These are phyloP conservation scores for Pseudogymnoascus sp. DNA, from an alignment of 2,329 filamentous ascomycete species.

Conservation along the genomic window DNA sequence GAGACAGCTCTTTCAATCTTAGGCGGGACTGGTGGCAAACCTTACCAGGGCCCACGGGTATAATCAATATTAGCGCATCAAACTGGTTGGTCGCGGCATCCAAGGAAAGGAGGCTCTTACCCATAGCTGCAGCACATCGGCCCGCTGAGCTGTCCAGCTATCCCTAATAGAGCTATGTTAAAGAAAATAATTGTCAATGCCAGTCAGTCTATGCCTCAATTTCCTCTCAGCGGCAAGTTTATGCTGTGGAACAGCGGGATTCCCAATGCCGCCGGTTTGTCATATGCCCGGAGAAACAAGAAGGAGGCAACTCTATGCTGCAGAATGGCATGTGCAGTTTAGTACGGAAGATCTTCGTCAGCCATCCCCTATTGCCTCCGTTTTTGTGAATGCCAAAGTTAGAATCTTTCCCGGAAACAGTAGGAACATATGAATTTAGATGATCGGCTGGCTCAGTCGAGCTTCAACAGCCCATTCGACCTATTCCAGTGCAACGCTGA, in stretches of 20 bases:
- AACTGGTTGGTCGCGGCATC: not conserved
- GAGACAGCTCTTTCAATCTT: not conserved
- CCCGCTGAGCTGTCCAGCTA: not conserved
- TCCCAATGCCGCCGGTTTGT: not conserved
- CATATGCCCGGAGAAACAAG: not conserved
- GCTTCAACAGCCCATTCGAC: not conserved
- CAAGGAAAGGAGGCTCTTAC: not conserved
- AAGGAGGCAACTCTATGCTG: not conserved
- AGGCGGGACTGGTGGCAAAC: not conserved
- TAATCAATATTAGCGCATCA: not conserved
- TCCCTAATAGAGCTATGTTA: not conserved
- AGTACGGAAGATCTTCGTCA: not conserved
- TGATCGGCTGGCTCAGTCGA: not conserved
- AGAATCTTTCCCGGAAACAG: not conserved
- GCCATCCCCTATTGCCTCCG: not conserved
- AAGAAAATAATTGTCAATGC: not conserved
- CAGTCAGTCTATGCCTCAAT: not conserved
- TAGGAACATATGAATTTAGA: not conserved
- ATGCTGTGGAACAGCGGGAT: not conserved
- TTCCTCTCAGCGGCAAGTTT: not conserved
- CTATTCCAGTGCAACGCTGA: not conserved
- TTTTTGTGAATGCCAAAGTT: not conserved
- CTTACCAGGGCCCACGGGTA: not conserved
- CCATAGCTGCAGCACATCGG: not conserved
- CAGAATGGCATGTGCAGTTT: not conserved